A percentile compares a stretch with the other conserved stretches of the same genome.
These are phyloP conservation scores for Ogataea neopini DNA, from an alignment of 805 yeast species.

Conservation along the genomic window DNA sequence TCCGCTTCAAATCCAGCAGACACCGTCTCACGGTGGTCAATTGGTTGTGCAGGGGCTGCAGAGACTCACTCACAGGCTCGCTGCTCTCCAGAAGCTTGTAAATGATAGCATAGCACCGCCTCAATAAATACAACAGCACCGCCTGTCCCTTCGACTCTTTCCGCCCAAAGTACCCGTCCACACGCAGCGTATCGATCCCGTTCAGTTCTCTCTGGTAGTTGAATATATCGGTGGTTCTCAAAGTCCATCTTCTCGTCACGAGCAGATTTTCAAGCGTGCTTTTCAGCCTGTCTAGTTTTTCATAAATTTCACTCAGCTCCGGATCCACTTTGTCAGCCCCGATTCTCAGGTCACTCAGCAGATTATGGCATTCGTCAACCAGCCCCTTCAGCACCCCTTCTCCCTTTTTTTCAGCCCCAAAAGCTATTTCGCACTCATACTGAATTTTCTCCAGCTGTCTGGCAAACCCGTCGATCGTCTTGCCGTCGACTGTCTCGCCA, in stretches of 20 bases:
- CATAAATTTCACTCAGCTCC: conserved; percentile 59
- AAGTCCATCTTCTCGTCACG: conserved; percentile 95
- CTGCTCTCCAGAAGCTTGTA: conserved; percentile 87
- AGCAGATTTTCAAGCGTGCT: conserved; percentile 76
- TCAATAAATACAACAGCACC: conserved; percentile 69
- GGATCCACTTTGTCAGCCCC: conserved; percentile 48
- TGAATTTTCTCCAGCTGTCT: conserved; percentile 26
- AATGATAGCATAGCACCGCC: conserved; percentile 89
- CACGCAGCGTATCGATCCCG: conserved; percentile 70
- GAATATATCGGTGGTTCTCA: conserved; percentile 93
- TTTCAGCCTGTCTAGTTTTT: conserved; percentile 63
- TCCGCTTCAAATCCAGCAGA: conserved; percentile 81
- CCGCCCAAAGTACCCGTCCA: conserved; percentile 54
- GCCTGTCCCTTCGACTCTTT: conserved; percentile 53
- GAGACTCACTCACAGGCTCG: conserved; percentile 93
- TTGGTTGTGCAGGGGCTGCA: conserved; percentile 93
- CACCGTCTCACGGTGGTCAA: conserved; percentile 89
- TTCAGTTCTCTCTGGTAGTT: conserved; percentile 74
- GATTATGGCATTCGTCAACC: conserved; percentile 78
- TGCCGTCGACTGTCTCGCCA: conserved; percentile 8
- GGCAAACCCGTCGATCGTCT: conserved; percentile 28
- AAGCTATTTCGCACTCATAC: conserved; percentile 24
- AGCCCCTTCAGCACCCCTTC: conserved; percentile 66
- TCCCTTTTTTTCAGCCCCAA: conserved; percentile 25
- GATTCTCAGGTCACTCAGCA: conserved; percentile 66